These are phyloP conservation scores for Colletotrichum aenigma DNA, from an alignment of 2,329 filamentous ascomycete species.

Conservation along the genomic window DNA sequence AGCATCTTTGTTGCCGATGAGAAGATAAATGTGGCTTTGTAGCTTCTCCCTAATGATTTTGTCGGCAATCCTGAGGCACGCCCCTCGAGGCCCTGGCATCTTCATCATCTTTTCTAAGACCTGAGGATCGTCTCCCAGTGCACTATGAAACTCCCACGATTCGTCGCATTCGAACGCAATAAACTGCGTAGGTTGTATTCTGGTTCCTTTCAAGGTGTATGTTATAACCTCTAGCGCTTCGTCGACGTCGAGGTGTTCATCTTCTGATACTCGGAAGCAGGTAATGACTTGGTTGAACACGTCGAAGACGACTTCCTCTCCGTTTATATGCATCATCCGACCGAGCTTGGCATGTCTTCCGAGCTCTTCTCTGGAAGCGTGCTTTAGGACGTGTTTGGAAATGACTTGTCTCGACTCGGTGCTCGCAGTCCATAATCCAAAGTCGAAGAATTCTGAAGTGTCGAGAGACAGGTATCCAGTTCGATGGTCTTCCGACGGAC, in stretches of 20 bases:
- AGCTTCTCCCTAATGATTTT: neutral
- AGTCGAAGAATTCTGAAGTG: neutral
- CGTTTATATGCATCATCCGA: neutral
- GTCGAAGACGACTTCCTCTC: neutral
- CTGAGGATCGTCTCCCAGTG: neutral
- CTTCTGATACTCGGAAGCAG: neutral
- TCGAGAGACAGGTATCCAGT: rapidly evolving
- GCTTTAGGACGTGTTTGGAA: neutral
- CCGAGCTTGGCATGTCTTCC: neutral
- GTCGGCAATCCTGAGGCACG: rapidly evolving
- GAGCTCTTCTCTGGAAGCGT: neutral
- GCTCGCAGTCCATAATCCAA: neutral
- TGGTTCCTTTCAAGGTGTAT: rapidly evolving
- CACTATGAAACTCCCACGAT: neutral
- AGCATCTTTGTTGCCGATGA: neutral
- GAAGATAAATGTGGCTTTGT: rapidly evolving
- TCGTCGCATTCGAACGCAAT: neutral
- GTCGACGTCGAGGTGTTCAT: neutral
- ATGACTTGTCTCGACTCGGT: neutral
- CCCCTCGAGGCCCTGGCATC: neutral
- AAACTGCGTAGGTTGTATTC: neutral
- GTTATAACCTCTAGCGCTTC: neutral
- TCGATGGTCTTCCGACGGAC: neutral
- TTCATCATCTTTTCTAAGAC: neutral
- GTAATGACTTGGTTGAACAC: neutral